These are phyloP conservation scores for Solanum habrochaites DNA, from an alignment of 257 asterid genomes.

Conservation along the genomic window DNA sequence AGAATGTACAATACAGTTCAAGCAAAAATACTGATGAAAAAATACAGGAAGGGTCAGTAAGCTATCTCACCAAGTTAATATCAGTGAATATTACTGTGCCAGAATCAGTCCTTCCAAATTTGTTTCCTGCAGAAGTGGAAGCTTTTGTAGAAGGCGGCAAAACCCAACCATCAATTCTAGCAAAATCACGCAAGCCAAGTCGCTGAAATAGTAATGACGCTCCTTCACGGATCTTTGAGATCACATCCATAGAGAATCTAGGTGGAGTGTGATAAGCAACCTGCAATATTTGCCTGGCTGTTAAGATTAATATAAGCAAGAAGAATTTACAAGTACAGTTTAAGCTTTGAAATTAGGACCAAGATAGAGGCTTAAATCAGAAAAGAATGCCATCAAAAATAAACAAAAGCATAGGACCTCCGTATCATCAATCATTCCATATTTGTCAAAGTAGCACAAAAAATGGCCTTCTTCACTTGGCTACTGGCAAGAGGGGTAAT, in stretches of 20 bases:
- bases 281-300: conserved; percentile 21
- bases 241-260: conserved; percentile 61
- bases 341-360: background rate
- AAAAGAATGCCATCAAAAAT: background rate
- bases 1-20: conserved; percentile 1
- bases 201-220: conserved; percentile 61
- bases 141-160: conserved; percentile 48
- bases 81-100: conserved; percentile 77
- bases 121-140: conserved; percentile 37
- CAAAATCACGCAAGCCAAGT: conserved; percentile 84
- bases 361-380: background rate
- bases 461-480: background rate
- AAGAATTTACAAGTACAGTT: background rate
- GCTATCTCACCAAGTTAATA: conserved; percentile 65
- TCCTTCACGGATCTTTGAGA: conserved; percentile 62
- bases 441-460: background rate
- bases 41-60: background rate
- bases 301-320: background rate
- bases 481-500: background rate
- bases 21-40: background rate
- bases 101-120: conserved; percentile 45
- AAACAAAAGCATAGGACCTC: background rate
- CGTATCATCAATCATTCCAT: background rate
- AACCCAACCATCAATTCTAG: conserved; percentile 92
- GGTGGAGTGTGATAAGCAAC: conserved; percentile 91